A percentile compares a stretch with the other conserved stretches of the same genome.
Conservation (phyloP, 1,284 basidiomycete genomes). For the Cystobasidium slooffiae region DNA sequence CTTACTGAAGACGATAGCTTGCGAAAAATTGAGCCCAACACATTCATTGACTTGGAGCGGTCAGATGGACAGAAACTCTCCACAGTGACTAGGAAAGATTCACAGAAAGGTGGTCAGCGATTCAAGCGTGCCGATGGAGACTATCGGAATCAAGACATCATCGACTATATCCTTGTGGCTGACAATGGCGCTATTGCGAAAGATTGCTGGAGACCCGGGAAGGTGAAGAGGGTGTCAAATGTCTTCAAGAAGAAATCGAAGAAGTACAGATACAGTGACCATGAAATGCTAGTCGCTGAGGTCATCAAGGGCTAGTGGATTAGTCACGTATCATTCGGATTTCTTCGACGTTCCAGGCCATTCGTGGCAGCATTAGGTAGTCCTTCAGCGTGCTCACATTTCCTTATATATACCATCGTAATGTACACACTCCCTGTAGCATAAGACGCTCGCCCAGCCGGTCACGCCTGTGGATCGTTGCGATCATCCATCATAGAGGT, state of each 20-base stretch:
- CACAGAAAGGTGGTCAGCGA: background rate
- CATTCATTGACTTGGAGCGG: slow-evolving; percentile 20
- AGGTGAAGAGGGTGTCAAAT: slow-evolving; percentile 1
- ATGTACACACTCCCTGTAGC: no score
- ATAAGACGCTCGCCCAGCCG: no score
- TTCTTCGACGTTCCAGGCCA: no score
- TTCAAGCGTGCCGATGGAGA: background rate
- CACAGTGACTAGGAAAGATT: background rate
- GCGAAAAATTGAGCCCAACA: background rate
- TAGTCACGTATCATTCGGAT: background rate
- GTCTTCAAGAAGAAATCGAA: slow-evolving; percentile 7
- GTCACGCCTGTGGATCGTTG: no score
- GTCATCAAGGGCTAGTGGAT: background rate
- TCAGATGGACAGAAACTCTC: background rate
- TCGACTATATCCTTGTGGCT: slow-evolving; percentile 24
- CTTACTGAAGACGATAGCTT: background rate
- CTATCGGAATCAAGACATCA: background rate
- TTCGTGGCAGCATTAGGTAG: no score
- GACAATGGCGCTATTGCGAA: slow-evolving; percentile 30
- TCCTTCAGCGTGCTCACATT: no score
- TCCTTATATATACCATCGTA: no score
- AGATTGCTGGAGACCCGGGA: slow-evolving; percentile 11
- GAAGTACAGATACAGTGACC: slow-evolving; percentile 10
- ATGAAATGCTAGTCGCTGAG: slow-evolving; percentile 22
- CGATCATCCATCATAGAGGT: no score